Base-by-base conservation (phyloP, 208 protist genomes). In the Zelonia costaricensis region DNA sequence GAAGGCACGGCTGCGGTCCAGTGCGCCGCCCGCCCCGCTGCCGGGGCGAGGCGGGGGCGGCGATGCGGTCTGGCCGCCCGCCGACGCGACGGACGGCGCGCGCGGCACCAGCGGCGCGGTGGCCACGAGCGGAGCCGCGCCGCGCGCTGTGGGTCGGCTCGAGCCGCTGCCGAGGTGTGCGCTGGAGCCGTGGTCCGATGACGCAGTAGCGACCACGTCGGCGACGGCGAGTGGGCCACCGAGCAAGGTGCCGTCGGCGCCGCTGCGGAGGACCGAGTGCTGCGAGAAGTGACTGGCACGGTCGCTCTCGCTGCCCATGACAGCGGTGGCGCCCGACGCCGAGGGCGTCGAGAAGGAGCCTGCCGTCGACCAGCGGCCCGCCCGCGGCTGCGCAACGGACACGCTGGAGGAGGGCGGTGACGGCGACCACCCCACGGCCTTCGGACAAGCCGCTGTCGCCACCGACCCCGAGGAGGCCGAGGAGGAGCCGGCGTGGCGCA, bases 401-500 rank as follows among this genome's bases (percentile, higher is more conserved):
- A 38, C 4, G 33, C 4, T 38, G 33, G 33, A 38, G 33, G 7
- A 10, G 33, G 4, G 33, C 33, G 33, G 33, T 10, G 33, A 10
- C 33, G 33, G 33, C 33, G 33, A n/a, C n/a, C n/a, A n/a, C n/a
- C 36, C 15, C 36, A 42, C 36, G 36, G 36, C 10, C 36, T 42
- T 42, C 36, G 36, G 36, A 42, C n/a, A n/a, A n/a, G 33, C 33
- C 10, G 33, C 7, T 38, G 33, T 10, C 33, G 33, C 10, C 7
- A 5, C 6, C 8, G 42, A 46, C 5, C 18, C 13, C 16, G 18
- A 12, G n/a, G 18, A 39, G 8, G 22, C 18, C 13, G 31, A 12
- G 3, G 5, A 16, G 10, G 49, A 54, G 16, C 15, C 31, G 10
- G 64, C 64, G 23, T 62, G 45, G 22, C 55, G 54, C 47, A 62